Percentiles rank a stretch among this genome's conserved stretches.
Evolutionary conservation across 2,329 filamentous ascomycete genomes (phyloP).

Genomic region (Penicillium sp.): DNA sequence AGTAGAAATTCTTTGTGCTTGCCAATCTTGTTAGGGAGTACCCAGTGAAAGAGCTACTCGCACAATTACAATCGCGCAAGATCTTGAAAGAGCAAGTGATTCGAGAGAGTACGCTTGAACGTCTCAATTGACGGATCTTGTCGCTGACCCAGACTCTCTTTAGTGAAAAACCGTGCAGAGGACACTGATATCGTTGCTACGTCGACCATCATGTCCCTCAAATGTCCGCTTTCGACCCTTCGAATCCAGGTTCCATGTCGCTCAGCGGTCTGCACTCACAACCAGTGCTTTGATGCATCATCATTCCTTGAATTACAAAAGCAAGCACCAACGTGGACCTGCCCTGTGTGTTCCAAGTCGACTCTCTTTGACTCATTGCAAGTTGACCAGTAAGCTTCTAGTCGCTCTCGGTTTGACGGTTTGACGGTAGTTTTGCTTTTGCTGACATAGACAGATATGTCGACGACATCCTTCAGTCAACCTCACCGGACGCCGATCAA

Average conservation of each 20-base stretch:
- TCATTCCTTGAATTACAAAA: constrained; percentile 93
- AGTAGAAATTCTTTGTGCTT: constrained; percentile 68
- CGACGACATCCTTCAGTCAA: constrained; percentile 76
- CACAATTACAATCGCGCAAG: constrained; percentile 62
- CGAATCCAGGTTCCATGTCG: constrained; percentile 77
- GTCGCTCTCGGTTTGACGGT: too few species aligned
- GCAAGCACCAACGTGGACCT: constrained; percentile 95
- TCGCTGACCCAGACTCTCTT: constrained; percentile 20
- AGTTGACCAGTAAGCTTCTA: constrained; percentile 78
- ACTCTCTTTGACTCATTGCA: constrained; percentile 78
- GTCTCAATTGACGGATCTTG: constrained; percentile 4
- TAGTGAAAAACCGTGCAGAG: constrained; percentile 75
- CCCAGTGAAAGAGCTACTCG: constrained; percentile 68
- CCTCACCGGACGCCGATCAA: constrained; percentile 69
- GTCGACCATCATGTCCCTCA: constrained; percentile 83
- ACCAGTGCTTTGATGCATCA: constrained; percentile 90
- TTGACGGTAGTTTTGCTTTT: too few species aligned
- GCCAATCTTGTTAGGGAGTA: constrained; percentile 73
- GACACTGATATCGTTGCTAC: constrained; percentile 88
- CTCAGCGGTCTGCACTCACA: constrained; percentile 75
- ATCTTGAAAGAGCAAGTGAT: constrained; percentile 75
- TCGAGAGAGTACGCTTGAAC: constrained; percentile 63
- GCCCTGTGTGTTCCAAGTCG: constrained; percentile 84
- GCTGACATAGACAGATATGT: constrained; percentile 67
- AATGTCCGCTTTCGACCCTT: constrained; percentile 86